A percentile compares a stretch with the other conserved stretches of the same genome.
These are phyloP conservation scores for Aspergillus spinulosporus DNA, from an alignment of 2,329 filamentous ascomycete genomes.

Conservation along the genomic window DNA sequence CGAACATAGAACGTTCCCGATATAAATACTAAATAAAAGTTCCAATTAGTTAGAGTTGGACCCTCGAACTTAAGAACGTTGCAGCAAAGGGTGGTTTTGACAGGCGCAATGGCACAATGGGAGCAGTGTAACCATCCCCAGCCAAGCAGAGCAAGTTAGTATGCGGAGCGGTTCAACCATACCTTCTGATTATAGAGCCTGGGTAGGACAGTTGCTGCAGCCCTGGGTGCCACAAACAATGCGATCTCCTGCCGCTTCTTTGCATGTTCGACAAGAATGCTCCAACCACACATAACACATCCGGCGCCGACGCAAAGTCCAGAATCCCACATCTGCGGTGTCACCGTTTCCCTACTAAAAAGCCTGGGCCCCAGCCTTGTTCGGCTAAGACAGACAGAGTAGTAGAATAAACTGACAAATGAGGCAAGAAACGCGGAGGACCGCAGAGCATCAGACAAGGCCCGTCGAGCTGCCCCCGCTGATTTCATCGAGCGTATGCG, in stretches of 20 bases:
- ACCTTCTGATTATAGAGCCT: conserved; percentile 62
- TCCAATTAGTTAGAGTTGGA: conserved; percentile 23
- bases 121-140: conserved; percentile 25
- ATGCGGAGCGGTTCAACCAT: conserved; percentile 18
- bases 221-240: conserved; percentile 77
- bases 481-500: conserved; percentile 55
- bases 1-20: conserved; percentile 67
- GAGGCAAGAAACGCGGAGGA: conserved; percentile 76
- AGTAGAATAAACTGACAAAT: conserved; percentile 80
- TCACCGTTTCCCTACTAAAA: conserved; percentile 56
- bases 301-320: conserved; percentile 69
- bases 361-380: conserved; percentile 71
- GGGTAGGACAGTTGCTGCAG: conserved; percentile 72
- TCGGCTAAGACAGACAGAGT: conserved; percentile 75
- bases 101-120: conserved; percentile 11
- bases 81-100: conserved; percentile 11
- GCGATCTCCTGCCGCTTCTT: conserved; percentile 71
- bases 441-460: conserved; percentile 61
- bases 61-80: conserved; percentile 7
- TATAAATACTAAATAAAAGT: conserved; percentile 57
- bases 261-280: conserved; percentile 69
- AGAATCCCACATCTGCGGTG: conserved; percentile 58
- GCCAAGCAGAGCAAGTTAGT: conserved; percentile 14
- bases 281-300: conserved; percentile 77
- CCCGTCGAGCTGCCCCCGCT: conserved; percentile 47